phyloP scores from a whole-genome alignment of 2,329 filamentous ascomycete genomes.

The Colletotrichum cereale region DNA sequence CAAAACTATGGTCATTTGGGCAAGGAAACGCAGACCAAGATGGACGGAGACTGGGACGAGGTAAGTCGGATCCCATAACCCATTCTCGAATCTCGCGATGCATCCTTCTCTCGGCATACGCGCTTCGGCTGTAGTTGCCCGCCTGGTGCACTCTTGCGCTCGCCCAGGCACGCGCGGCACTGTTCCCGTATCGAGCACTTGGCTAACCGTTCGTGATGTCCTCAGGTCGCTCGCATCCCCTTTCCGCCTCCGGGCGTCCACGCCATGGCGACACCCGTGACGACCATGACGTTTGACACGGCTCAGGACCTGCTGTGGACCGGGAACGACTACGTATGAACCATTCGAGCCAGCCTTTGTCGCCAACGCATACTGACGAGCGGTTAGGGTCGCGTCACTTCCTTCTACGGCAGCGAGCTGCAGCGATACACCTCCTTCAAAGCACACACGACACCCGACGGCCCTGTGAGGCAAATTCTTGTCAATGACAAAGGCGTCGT shows the following conservation, averaged over 20 bases:
- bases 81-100: constrained; percentile 11
- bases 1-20: constrained; percentile 50
- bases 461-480: constrained; percentile 86
- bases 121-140: not conserved
- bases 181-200: constrained; percentile 12
- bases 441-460: constrained; percentile 79
- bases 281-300: constrained; percentile 89
- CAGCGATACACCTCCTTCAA: constrained; percentile 92
- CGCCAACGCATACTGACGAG: constrained; percentile 43
- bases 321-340: constrained; percentile 86
- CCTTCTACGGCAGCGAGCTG: constrained; percentile 88
- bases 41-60: constrained; percentile 79
- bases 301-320: constrained; percentile 92
- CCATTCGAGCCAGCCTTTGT: not conserved
- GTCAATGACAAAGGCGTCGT: constrained; percentile 93
- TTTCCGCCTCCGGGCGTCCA: constrained; percentile 82
- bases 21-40: constrained; percentile 58
- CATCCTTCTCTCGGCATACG: not conserved
- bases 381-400: constrained; percentile 83
- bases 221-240: constrained; percentile 82
- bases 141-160: constrained; percentile 22
- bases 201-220: constrained; percentile 28
- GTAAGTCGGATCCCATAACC: constrained; percentile 54
- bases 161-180: constrained; percentile 30
- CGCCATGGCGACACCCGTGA: constrained; percentile 77